Conservation (phyloP, 2,329 filamentous ascomycete genomes). For the Colletotrichum shisoi region DNA sequence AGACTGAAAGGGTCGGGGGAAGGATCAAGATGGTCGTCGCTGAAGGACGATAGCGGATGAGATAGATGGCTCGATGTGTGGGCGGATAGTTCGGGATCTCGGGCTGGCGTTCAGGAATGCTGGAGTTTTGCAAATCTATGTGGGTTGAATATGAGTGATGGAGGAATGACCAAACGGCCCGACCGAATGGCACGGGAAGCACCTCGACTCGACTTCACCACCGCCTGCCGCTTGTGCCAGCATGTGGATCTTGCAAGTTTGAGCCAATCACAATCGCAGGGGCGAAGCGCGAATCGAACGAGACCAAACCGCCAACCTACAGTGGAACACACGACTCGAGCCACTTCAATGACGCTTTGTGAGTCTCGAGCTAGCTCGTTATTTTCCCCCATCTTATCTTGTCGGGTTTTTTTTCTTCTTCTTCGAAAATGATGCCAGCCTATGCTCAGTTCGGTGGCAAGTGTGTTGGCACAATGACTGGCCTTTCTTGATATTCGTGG, state of each 20-base stretch:
- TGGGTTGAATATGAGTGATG: slow-evolving; percentile 13
- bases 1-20: slow-evolving; percentile 17
- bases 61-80: not conserved
- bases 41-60: not conserved
- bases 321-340: slow-evolving; percentile 19
- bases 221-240: slow-evolving; percentile 37
- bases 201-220: slow-evolving; percentile 23
- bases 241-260: not conserved
- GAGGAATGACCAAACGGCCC: slow-evolving; percentile 15
- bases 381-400: not conserved
- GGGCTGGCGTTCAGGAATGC: not conserved
- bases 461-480: no score
- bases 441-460: no score
- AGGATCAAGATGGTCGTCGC: slow-evolving; percentile 14
- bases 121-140: slow-evolving; percentile 8
- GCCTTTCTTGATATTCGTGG: no score
- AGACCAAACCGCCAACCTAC: slow-evolving; percentile 19
- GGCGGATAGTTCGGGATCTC: not conserved
- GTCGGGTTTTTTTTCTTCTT: not conserved
- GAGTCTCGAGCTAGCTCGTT: not conserved
- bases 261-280: slow-evolving; percentile 18
- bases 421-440: not conserved
- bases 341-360: slow-evolving; percentile 22
- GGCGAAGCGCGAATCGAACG: slow-evolving; percentile 33
- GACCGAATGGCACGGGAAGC: slow-evolving; percentile 36